These are phyloP conservation scores for Metroxylon sagu DNA, from an alignment of 176 grass and related monocot genomes.

Conservation along the genomic window DNA sequence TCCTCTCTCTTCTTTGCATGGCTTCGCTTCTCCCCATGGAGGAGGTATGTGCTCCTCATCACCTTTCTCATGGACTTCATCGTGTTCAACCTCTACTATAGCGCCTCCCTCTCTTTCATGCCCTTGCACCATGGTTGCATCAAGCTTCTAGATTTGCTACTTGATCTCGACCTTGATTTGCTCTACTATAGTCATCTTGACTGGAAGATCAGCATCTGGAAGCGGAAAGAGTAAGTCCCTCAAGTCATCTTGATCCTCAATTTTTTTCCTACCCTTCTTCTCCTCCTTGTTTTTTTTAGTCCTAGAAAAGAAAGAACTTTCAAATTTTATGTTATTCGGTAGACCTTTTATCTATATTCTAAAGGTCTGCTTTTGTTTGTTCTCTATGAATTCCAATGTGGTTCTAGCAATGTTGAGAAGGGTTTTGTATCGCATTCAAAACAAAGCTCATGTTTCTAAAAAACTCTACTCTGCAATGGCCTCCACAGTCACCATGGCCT, in stretches of 20 bases:
- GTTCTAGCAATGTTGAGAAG: no score
- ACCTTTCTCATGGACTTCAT: slow-evolving; percentile 65
- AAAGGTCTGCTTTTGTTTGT: no score
- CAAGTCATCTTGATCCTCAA: neutral
- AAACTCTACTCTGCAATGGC: no score
- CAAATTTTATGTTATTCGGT: no score
- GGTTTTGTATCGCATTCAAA: no score
- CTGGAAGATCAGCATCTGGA: slow-evolving; percentile 91
- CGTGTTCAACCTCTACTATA: slow-evolving; percentile 73
- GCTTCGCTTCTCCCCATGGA: slow-evolving; percentile 66
- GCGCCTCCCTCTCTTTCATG: slow-evolving; percentile 44
- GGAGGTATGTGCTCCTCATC: slow-evolving; percentile 51
- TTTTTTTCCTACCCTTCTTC: neutral
- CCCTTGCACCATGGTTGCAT: slow-evolving; percentile 50
- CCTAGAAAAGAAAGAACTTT: no score
- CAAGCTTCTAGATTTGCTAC: slow-evolving; percentile 72
- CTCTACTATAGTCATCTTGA: slow-evolving; percentile 73
- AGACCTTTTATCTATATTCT: no score
- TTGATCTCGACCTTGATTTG: slow-evolving; percentile 57
- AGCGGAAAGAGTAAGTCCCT: slow-evolving; percentile 51
- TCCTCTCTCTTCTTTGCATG: slow-evolving; percentile 36
- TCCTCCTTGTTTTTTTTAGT: neutral
- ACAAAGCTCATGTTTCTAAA: no score
- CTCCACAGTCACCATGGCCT: no score
- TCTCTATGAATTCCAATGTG: no score